Base-by-base conservation (phyloP, 352 stramenopile genomes). In the Phytophthora palmivora region DNA sequence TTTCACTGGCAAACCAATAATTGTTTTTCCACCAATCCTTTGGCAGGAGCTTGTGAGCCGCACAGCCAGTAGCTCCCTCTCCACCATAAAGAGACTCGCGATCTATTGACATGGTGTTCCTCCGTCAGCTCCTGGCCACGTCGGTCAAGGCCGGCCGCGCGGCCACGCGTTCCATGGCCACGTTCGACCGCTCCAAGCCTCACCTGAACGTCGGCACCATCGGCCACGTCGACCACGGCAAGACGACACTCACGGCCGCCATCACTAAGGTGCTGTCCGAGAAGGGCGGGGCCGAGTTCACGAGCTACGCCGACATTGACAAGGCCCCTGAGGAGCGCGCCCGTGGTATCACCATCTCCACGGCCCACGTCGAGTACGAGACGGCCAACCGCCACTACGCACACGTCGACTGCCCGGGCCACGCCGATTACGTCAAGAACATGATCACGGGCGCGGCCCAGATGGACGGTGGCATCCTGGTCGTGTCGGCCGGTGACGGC, bases 141-240 rank as follows among this genome's bases (percentile, higher is more conserved):
- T 67, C 63, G 16, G 45, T 38, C 63, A 51, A 42, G 37, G 44
- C 39, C 28, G 24, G 45, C 32, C 62, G 56, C 36, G n/a, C 34
- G 6, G 46, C 51, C 39, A 44, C 47, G 32, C 70, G 70, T 18
- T 71, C 66, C 39, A 79, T 79, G 66, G 70, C 70, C 28, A 76
- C 66, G 34, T 98, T 97, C 68, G 76, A 96, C 51, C 88, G 96
- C 48, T 76, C 78, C 56, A 98, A 98, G 74, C 95, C 96, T 11
- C 96, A 99, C 67, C 72, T 98, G n/a, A 99, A 99, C 71, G 97
- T 99, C 38, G 97, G 97, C 49, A 99, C 97, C n/a, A 99, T 99
- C 61, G 96, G 96, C 38, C 96, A 98, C 73, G 96, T 99, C 58
- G 96, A 98, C 80, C 96, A 98, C 78, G 96, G 97, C 45, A 99